These are phyloP conservation scores for Cyberlindnera bimundalis DNA, from an alignment of 805 yeast genomes.

Conservation along the genomic window DNA sequence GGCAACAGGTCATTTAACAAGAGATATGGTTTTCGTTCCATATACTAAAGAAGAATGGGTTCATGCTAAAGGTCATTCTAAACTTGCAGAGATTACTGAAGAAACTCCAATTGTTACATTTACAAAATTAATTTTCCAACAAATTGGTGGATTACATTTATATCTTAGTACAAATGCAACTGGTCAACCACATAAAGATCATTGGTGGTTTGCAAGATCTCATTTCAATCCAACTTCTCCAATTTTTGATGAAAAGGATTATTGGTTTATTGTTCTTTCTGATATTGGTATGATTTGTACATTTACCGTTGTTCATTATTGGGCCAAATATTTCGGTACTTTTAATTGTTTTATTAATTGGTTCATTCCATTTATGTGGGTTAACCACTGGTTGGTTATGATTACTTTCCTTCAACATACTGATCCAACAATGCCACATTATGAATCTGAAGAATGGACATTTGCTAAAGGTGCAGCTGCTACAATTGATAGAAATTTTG, in stretches of 20 bases:
- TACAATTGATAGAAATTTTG: slow-evolving; percentile 81
- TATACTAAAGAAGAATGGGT: slow-evolving; percentile 56
- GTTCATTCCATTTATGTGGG: slow-evolving; percentile 73
- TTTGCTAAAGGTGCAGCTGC: slow-evolving; percentile 90
- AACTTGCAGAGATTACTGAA: slow-evolving; percentile 47
- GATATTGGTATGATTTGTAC: slow-evolving; percentile 68
- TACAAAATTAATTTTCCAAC: slow-evolving; percentile 56
- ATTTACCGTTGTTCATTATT: slow-evolving; percentile 49
- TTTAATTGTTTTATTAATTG: slow-evolving; percentile 65
- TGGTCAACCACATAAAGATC: slow-evolving; percentile 61
- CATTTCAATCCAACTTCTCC: slow-evolving; percentile 77
- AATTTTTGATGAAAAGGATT: slow-evolving; percentile 69
- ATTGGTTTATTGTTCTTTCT: slow-evolving; percentile 64
- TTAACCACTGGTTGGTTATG: slow-evolving; percentile 88
- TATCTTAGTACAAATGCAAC: slow-evolving; percentile 69
- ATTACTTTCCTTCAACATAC: slow-evolving; percentile 85
- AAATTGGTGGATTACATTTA: slow-evolving; percentile 71
- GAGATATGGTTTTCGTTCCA: slow-evolving; percentile 87
- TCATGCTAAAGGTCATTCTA: slow-evolving; percentile 23
- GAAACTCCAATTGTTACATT: slow-evolving; percentile 75
- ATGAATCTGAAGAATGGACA: slow-evolving; percentile 72
- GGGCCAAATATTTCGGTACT: slow-evolving; percentile 60
- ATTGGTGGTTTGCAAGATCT: slow-evolving; percentile 46
- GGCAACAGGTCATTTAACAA: slow-evolving; percentile 77
- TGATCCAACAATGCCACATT: slow-evolving; percentile 76